These are phyloP conservation scores for Claviceps arundinis DNA, from an alignment of 2,329 filamentous ascomycete genomes.

Conservation along the genomic window DNA sequence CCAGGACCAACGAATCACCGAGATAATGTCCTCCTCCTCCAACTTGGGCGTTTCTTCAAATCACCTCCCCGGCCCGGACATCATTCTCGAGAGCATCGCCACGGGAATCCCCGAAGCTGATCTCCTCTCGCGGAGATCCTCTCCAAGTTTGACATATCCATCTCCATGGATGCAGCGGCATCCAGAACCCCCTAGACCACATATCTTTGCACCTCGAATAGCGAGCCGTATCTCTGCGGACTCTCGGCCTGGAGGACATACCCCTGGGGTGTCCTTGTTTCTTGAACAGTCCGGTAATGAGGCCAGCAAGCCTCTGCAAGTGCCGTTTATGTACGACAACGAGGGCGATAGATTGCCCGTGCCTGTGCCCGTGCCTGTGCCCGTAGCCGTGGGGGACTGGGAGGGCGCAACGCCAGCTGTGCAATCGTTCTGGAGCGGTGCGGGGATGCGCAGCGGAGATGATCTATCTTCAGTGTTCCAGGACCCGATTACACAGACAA, in stretches of 20 bases:
- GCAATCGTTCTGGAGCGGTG: conserved; percentile 5
- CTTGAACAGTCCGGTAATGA: conserved; percentile 14
- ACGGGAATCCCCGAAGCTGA: conserved; percentile 11
- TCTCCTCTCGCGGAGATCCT: conserved; percentile 4
- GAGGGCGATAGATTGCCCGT: conserved; percentile 7
- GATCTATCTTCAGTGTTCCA: conserved; percentile 10
- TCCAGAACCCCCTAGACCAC: not conserved
- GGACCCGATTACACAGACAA: conserved; percentile 7
- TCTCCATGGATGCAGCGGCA: not conserved
- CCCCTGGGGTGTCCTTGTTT: conserved; percentile 15
- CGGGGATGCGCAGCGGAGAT: not conserved
- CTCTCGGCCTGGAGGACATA: conserved; percentile 8
- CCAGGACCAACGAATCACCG: conserved; percentile 11
- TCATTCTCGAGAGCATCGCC: conserved; percentile 15
- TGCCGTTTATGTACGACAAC: conserved; percentile 11
- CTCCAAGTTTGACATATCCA: not conserved
- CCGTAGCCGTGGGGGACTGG: conserved; percentile 9
- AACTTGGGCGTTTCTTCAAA: conserved; percentile 6
- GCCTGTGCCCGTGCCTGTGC: not conserved
- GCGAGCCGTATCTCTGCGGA: not conserved
- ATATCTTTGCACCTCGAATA: conserved; percentile 1
- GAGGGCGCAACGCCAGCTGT: conserved; percentile 9
- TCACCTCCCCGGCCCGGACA: conserved; percentile 13
- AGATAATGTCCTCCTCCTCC: conserved; percentile 5
- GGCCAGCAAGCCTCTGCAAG: conserved; percentile 8